Evolutionary conservation across 1,139 yeast genomes (phyloP).

Genomic region (Kodamaea anthophila): DNA sequence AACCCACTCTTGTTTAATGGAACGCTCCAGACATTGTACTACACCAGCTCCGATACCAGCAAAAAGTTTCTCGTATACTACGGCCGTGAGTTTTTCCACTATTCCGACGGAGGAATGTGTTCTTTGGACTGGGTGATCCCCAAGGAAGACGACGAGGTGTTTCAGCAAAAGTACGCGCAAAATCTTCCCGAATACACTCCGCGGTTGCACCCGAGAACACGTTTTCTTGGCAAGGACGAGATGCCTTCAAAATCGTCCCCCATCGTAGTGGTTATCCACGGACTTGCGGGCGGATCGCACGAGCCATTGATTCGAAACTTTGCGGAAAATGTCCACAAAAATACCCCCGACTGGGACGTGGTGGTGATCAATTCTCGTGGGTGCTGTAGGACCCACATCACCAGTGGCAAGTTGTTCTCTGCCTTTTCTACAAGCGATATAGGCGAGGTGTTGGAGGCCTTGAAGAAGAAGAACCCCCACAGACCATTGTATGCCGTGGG

Average conservation of each 20-base stretch:
- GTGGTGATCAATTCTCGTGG: constrained; percentile 81
- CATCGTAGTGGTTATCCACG: constrained; percentile 68
- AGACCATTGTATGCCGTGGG: constrained; percentile 76
- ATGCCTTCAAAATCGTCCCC: constrained; percentile 38
- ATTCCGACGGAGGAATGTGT: constrained; percentile 60
- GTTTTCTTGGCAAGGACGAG: constrained; percentile 52
- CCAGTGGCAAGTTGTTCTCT: constrained; percentile 69
- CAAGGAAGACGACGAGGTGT: constrained; percentile 42
- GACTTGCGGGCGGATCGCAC: constrained; percentile 89
- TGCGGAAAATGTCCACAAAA: constrained; percentile 28
- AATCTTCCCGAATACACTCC: constrained; percentile 69
- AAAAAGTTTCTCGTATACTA: constrained; percentile 55
- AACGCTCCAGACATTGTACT: constrained; percentile 65
- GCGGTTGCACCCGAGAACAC: constrained; percentile 68
- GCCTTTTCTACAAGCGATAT: constrained; percentile 74
- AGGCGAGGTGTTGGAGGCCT: constrained; percentile 48
- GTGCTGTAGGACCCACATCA: constrained; percentile 75
- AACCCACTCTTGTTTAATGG: constrained; percentile 69
- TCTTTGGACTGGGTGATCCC: constrained; percentile 73
- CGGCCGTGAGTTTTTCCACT: constrained; percentile 65
- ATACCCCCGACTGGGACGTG: constrained; percentile 40
- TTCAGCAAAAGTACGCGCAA: constrained; percentile 43
- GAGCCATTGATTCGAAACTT: constrained; percentile 78
- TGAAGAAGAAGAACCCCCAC: constrained; percentile 55
- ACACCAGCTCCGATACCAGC: constrained; percentile 50